Percentiles rank a stretch among this genome's conserved stretches.
Evolutionary conservation across 208 protist genomes (phyloP).

Genomic region (Acanthamoeba lenticulata): DNA sequence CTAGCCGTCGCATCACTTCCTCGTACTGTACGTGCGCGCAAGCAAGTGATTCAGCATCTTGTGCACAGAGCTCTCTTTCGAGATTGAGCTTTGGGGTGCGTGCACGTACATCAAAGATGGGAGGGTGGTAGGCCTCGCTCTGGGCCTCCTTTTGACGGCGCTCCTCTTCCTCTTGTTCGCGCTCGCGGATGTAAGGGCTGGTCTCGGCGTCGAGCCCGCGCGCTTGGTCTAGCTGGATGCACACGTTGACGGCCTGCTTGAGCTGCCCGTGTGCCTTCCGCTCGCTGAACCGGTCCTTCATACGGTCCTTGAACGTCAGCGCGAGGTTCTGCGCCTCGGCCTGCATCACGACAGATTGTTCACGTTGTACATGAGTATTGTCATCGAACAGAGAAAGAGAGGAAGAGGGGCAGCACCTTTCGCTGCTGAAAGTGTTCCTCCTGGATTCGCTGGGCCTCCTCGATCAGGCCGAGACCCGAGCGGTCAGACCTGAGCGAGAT

Average conservation of each 20-base stretch:
- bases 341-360: too few relatives aligned
- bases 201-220: background rate
- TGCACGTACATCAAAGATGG: background rate
- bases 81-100: background rate
- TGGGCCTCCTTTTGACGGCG: background rate
- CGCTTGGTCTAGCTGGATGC: constrained; percentile 35
- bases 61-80: too few relatives aligned
- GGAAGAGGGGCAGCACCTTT: background rate
- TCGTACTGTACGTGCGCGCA: background rate
- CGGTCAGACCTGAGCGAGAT: background rate
- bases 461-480: background rate
- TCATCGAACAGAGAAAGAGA: background rate
- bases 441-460: background rate
- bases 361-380: background rate
- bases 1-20: background rate
- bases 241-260: constrained; percentile 1
- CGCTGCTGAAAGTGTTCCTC: background rate
- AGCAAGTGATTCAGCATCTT: background rate
- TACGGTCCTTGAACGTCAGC: background rate
- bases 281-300: background rate
- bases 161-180: background rate
- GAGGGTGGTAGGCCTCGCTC: background rate
- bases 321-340: background rate
- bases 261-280: constrained; percentile 1
- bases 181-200: background rate